Percentiles rank a stretch among this genome's conserved stretches.
Conservation (phyloP, 805 yeast species). For the Myxozyma mucilagina region DNA sequence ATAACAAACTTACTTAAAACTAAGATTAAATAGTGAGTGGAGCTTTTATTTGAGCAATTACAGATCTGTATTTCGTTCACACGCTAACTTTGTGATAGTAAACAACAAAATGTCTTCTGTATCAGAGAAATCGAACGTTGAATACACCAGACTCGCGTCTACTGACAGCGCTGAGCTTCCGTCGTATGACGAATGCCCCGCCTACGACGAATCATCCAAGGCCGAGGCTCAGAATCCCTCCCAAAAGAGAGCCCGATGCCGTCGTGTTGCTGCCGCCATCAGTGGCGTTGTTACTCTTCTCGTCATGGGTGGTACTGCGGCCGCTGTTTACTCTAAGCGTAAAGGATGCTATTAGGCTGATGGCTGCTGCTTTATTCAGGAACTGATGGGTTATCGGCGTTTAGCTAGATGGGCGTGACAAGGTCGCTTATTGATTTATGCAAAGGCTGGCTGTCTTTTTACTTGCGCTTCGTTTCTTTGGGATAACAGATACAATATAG, state of each 20-base stretch:
- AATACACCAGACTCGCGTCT: background rate
- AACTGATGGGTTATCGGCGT: too few relatives aligned
- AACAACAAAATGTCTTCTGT: background rate
- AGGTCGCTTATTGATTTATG: too few relatives aligned
- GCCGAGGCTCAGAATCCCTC: conserved; percentile 2
- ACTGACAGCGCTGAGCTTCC: background rate
- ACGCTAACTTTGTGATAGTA: background rate
- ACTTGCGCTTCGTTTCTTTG: too few relatives aligned
- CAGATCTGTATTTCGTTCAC: background rate
- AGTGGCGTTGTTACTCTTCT: background rate
- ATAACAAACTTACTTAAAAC: too few relatives aligned
- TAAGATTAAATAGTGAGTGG: too few relatives aligned
- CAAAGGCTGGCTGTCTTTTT: too few relatives aligned
- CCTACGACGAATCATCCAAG: background rate
- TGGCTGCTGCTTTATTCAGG: too few relatives aligned
- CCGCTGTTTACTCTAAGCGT: background rate
- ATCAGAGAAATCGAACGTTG: background rate
- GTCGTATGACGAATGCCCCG: background rate
- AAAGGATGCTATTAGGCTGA: background rate
- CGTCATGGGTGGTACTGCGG: background rate
- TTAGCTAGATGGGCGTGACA: too few relatives aligned
- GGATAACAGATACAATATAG: too few relatives aligned
- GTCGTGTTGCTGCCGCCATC: background rate
- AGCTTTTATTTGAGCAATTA: background rate
- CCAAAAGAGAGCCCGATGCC: background rate